Percentiles rank a stretch among this genome's conserved stretches.
phyloP scores from a whole-genome alignment of 2,329 filamentous ascomycete genomes.

The Exserohilum turcica region DNA sequence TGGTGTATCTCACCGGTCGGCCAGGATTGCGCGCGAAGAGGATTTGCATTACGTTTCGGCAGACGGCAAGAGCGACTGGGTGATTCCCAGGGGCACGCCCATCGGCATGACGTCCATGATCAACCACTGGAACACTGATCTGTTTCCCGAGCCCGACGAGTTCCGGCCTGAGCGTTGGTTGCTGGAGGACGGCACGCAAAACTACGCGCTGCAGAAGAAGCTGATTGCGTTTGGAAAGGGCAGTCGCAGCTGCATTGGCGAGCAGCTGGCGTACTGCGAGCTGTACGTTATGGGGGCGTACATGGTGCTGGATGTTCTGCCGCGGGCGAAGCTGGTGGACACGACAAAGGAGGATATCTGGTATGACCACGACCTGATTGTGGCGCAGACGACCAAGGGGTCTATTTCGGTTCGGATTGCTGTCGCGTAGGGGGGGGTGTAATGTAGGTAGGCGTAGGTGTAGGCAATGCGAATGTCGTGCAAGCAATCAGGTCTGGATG shows the following conservation, averaged over 20 bases:
- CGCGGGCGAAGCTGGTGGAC: constrained; percentile 30
- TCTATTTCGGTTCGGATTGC: constrained; percentile 32
- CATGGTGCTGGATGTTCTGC: constrained; percentile 27
- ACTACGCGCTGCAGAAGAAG: constrained; percentile 29
- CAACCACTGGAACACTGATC: constrained; percentile 40
- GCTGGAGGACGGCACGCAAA: constrained; percentile 19
- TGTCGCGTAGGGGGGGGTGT: constrained; percentile 21
- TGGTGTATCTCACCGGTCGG: constrained; percentile 32
- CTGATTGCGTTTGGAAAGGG: constrained; percentile 38
- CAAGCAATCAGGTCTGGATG: not conserved
- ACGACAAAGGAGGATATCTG: constrained; percentile 30
- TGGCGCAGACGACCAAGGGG: constrained; percentile 32
- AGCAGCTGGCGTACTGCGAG: constrained; percentile 37
- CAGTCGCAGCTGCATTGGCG: constrained; percentile 37
- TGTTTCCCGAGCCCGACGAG: constrained; percentile 38
- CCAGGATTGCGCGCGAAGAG: constrained; percentile 26
- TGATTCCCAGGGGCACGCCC: constrained; percentile 33
- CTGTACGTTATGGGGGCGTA: constrained; percentile 32
- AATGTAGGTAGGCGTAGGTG: too few species aligned
- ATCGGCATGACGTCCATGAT: constrained; percentile 39
- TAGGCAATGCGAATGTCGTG: too few species aligned
- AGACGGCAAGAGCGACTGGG: constrained; percentile 27
- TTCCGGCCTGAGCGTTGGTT: constrained; percentile 47
- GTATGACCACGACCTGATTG: constrained; percentile 34
- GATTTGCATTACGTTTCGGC: constrained; percentile 27